Conservation (phyloP, 192 early-diverging fungal genomes). For the Coemansia sp. region DNA sequence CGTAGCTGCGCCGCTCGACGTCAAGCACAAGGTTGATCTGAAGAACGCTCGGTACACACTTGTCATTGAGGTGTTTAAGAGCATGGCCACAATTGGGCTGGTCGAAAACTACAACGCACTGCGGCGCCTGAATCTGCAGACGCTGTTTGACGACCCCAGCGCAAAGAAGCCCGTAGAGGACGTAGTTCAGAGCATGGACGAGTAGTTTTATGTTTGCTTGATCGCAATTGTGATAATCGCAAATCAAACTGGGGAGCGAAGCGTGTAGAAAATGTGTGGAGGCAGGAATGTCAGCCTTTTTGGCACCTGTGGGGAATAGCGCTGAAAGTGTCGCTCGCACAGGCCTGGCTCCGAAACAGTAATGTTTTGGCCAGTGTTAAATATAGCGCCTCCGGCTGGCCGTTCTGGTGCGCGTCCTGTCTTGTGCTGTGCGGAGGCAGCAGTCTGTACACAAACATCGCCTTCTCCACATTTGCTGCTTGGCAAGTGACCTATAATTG, state of each 20-base stretch:
- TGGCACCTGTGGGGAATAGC: neutral
- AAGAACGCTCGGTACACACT: constrained; percentile 49
- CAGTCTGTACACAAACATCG: neutral
- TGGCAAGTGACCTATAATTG: neutral
- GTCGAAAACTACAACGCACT: constrained; percentile 50
- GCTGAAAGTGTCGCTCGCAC: neutral
- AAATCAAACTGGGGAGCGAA: neutral
- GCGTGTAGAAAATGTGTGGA: neutral
- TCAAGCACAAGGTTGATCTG: constrained; percentile 55
- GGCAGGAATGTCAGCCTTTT: neutral
- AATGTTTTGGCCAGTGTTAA: neutral
- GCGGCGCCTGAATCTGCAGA: constrained; percentile 45
- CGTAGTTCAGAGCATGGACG: neutral
- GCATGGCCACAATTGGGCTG: constrained; percentile 47
- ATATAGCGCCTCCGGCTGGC: neutral
- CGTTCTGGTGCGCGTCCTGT: neutral
- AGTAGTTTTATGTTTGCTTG: neutral
- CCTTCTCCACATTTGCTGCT: neutral
- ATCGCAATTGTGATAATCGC: neutral
- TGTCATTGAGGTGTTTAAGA: constrained; percentile 55
- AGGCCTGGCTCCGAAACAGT: neutral
- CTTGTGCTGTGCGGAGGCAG: neutral
- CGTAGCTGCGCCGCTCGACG: constrained; percentile 50
- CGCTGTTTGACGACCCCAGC: constrained; percentile 43
- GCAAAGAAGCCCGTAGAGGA: constrained; percentile 1